Percentiles rank a stretch among this genome's conserved stretches.
These are phyloP conservation scores for Verticillium isaacii DNA, from an alignment of 2,329 filamentous ascomycete species.

Conservation along the genomic window DNA sequence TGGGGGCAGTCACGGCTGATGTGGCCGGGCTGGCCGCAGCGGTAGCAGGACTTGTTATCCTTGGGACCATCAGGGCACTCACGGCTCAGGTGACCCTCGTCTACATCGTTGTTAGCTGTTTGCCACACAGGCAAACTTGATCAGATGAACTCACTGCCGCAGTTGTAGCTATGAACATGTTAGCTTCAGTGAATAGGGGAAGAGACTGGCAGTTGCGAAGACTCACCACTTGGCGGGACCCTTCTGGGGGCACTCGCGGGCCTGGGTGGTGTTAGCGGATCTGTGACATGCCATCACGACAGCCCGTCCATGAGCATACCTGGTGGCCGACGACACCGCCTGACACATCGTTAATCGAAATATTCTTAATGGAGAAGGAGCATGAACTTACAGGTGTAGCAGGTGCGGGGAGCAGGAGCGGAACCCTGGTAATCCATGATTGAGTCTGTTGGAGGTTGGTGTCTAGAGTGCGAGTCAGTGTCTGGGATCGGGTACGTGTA, in stretches of 20 bases:
- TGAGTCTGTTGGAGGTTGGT: constrained; percentile 7
- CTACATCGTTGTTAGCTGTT: constrained; percentile 30
- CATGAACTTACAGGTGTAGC: constrained; percentile 45
- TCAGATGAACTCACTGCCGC: constrained; percentile 51
- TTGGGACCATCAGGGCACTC: constrained; percentile 88
- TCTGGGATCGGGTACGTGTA: neutral
- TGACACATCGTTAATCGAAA: constrained; percentile 2
- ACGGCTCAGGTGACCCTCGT: constrained; percentile 43
- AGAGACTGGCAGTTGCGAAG: constrained; percentile 3
- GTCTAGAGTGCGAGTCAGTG: neutral
- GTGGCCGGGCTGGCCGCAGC: constrained; percentile 80
- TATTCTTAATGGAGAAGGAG: constrained; percentile 9
- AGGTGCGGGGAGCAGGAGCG: constrained; percentile 28
- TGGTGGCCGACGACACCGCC: constrained; percentile 20
- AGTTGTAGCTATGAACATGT: constrained; percentile 66
- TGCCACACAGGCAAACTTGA: constrained; percentile 10
- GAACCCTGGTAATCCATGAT: constrained; percentile 28
- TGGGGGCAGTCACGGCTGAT: constrained; percentile 77
- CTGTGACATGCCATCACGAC: neutral
- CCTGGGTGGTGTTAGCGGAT: constrained; percentile 38
- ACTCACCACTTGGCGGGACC: constrained; percentile 76
- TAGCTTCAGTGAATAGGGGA: constrained; percentile 8
- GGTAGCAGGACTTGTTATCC: constrained; percentile 75
- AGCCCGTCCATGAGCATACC: constrained; percentile 7
- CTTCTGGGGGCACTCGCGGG: constrained; percentile 81